Base-by-base conservation (phyloP, 2,329 filamentous ascomycete genomes). In the Sporothrix luriei region DNA sequence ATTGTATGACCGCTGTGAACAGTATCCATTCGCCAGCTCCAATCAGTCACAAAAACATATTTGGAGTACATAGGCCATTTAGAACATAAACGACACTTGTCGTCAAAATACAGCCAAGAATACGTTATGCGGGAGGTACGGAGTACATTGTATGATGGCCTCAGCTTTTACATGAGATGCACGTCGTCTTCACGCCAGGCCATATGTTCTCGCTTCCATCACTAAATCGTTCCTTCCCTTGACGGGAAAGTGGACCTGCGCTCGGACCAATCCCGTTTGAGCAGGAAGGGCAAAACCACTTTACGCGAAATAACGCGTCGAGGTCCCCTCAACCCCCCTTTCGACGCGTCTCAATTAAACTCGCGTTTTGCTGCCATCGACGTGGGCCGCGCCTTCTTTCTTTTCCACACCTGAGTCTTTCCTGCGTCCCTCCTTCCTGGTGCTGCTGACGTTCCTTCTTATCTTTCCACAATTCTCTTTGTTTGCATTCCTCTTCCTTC, bases 241-340 rank as follows among this genome's bases (percentile, higher is more conserved):
- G 51, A 54, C 51, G 14, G 24, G 51, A 65, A 51, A 66, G 49
- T 54, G 64, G 64, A 16, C 33, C 48, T 26, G 3, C 13, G 11
- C 49, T 40, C 21, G 48, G 38, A 24, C 38, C 38, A 48, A 13
- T 7, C 43, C 43, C 14, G 6, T 48, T 48, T 1, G 43, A 19
- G 43, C 43, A 48, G 16, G 40, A 29, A 24, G 4, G 16, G 1
- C 52, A 66, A 73, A 77, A 78, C 74, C 78, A 81, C 80, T 82
- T 81, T 79, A 82, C 80, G 80, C 80, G 80, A 76, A 66, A 48
- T 49, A 66, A 77, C 76, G 75, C 76, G 75, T 64, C 62, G 13
- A 21, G 29, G 33, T 33, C 33, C 54, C 57, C 61, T 57, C 48
- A 13, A 65, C 66, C 66, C 67, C 66, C 72, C 70, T 71, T 70